Base-by-base conservation (phyloP, 2,329 filamentous ascomycete genomes). In the Paracoccidioides brasiliensis region DNA sequence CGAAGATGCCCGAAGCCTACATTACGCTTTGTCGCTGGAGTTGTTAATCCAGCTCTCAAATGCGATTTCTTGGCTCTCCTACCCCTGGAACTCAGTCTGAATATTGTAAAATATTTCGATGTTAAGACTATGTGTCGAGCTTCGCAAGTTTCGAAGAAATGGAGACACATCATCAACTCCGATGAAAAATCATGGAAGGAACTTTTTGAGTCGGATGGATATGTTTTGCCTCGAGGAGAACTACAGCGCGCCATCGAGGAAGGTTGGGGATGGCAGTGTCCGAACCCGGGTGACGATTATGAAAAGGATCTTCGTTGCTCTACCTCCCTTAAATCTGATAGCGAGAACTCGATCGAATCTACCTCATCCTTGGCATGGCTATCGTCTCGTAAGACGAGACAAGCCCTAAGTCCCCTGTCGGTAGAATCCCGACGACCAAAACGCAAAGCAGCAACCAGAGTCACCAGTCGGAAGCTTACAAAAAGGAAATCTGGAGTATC, bases 191-290 rank as follows among this genome's bases (percentile, higher is more conserved):
- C 90, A 12, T 98, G 93, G 93, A 97, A 94, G 71, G 86, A 90
- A 60, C 76, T 96, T 0, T 84, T 98, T 44, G 90, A 95, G 59
- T 78, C 77, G 0, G 90, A 96, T 67, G 89, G 89, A 0, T 96
- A 88, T 69, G 75, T 75, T 33, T 75, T 98, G 1, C 84, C 89
- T 0, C 77, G 84, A 0, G 88, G 88, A 15, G 93, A 98, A 70
- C 77, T 98, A 30, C 83, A 88, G 60, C 84, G 85, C 62, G 90
- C 93, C 35, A 90, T 97, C 55, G 76, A 78, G 44, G 88, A 97
- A 74, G 93, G 93, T 12, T 98, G 93, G 93, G 93, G 90, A 12
- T 98, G 93, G 90, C 93, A 98, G 68, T 88, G 91, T 66, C 88
- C 90, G 0, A 80, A 82, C 55, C 86, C 86, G 0, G 70, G 78